These are phyloP conservation scores for Straminergon stramineum DNA, from an alignment of 225 moss, liverwort and hornwort species.

Conservation along the genomic window DNA sequence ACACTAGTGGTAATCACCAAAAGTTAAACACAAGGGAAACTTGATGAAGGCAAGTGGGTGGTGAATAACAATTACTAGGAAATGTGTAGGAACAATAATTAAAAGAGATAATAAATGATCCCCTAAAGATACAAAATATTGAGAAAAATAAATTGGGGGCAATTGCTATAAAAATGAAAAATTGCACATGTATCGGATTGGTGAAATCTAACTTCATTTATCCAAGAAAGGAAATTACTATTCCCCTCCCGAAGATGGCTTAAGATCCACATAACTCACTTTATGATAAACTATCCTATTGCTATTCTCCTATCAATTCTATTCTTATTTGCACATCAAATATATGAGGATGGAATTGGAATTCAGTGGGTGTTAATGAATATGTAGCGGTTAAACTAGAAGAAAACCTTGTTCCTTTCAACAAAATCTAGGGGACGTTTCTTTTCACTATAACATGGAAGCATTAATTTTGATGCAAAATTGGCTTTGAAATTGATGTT, in stretches of 20 bases:
- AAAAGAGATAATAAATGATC: neutral
- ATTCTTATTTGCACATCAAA: too few relatives aligned
- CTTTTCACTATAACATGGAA: too few relatives aligned
- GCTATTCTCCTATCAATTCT: neutral
- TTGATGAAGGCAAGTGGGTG: too few relatives aligned
- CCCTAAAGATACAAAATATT: neutral
- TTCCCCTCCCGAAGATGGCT: rapidly evolving
- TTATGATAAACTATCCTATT: neutral
- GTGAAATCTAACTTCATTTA: neutral
- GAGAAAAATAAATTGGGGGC: rapidly evolving
- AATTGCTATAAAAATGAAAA: neutral
- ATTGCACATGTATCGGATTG: rapidly evolving
- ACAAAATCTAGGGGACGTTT: too few relatives aligned
- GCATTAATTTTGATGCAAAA: too few relatives aligned
- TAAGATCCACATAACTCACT: neutral
- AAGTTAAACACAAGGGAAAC: too few relatives aligned
- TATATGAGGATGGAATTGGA: neutral
- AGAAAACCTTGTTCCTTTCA: too few relatives aligned
- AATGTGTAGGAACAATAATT: neutral
- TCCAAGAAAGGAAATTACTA: neutral
- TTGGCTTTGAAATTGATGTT: too few relatives aligned
- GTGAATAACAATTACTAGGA: too few relatives aligned
- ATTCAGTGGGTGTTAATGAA: neutral
- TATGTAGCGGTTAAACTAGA: too few relatives aligned
- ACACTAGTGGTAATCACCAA: too few relatives aligned